Base-by-base conservation (phyloP, 495 filamentous ascomycete species). In the Penicillium riverlandense region DNA sequence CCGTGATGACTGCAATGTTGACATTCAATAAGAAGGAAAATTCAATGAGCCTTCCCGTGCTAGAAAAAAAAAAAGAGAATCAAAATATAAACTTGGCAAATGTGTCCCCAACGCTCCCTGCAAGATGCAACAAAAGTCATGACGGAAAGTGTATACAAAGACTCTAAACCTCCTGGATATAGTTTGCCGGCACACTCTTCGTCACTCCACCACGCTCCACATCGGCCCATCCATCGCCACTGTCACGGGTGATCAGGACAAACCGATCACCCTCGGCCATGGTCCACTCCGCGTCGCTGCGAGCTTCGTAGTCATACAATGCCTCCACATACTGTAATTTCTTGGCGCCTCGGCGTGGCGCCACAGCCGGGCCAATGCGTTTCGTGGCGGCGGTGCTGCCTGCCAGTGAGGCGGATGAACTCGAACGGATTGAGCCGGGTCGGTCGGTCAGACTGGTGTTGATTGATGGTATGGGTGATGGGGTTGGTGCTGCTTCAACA, bases 321-420 rank as follows among this genome's bases (percentile, higher is more conserved):
- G 92, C 92, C 59, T 95, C 87, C 7, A 92, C 90, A 50, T 96
- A 94, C 56, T 85, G 85, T n/a, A 96, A 66, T 55, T 95, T 95
- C 80, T 95, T 95, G 11, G 90, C 92, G 8, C 90, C 91, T 8
- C 91, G 78, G 51, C 85, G 84, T 8, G 92, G 92, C 15, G 90
- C 94, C 11, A 98, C 92, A 0, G 84, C 90, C 1, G 92, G 92
- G 0, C 92, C 92, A 55, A 95, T 86, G 63, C 92, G 94, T 69
- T 94, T 96, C 22, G 22, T 22, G 3, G 55, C 44, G 9, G 62
- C 57, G 4, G 67, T 60, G 38, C 76, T 74, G 12, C 80, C 79
- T 9, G 77, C 72, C 12, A 87, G 60, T 1, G 84, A 90, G 8
- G 80, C 82, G 1, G 85, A 86, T 9, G 86, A 91, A 58, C 82